These are phyloP conservation scores for Claviceps sp. DNA, from an alignment of 2,329 filamentous ascomycete species.

Conservation along the genomic window DNA sequence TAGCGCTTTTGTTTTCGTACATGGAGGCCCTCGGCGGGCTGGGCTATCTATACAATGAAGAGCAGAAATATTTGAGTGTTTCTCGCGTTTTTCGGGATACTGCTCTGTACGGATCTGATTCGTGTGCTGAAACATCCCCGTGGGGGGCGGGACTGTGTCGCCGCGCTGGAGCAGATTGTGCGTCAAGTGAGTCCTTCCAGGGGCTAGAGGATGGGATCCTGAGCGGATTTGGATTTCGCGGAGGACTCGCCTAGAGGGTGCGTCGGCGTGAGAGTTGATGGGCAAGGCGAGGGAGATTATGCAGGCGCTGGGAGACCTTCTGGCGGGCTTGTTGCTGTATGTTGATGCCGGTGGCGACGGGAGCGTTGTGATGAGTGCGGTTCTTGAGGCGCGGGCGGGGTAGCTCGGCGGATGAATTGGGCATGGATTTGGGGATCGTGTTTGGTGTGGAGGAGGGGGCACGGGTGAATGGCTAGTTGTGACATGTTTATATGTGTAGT, in stretches of 20 bases:
- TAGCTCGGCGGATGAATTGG: conserved; percentile 15
- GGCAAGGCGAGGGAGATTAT: conserved; percentile 31
- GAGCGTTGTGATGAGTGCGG: conserved; percentile 20
- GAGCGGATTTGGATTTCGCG: conserved; percentile 26
- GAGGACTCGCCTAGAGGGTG: conserved; percentile 21
- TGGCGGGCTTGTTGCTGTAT: conserved; percentile 29
- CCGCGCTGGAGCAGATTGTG: conserved; percentile 31
- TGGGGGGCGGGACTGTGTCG: conserved; percentile 21
- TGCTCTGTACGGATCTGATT: conserved; percentile 38
- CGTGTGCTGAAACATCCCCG: conserved; percentile 32
- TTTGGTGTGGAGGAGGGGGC: conserved; percentile 16
- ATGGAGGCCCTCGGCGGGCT: conserved; percentile 56
- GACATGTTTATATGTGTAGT: neutral
- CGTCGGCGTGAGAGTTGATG: conserved; percentile 26
- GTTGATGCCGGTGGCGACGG: conserved; percentile 26
- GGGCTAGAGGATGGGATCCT: conserved; percentile 17
- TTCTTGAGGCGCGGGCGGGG: conserved; percentile 19
- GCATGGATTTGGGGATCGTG: conserved; percentile 20
- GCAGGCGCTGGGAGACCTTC: conserved; percentile 29
- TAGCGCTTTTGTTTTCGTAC: conserved; percentile 37
- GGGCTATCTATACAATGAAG: conserved; percentile 51
- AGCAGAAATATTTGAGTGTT: conserved; percentile 52
- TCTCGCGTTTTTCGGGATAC: conserved; percentile 53
- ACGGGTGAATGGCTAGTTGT: conserved; percentile 12
- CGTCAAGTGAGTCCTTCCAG: conserved; percentile 11